Evolutionary conservation across 306 rosid genomes (phyloP).

Genomic region (Betula pendula): DNA sequence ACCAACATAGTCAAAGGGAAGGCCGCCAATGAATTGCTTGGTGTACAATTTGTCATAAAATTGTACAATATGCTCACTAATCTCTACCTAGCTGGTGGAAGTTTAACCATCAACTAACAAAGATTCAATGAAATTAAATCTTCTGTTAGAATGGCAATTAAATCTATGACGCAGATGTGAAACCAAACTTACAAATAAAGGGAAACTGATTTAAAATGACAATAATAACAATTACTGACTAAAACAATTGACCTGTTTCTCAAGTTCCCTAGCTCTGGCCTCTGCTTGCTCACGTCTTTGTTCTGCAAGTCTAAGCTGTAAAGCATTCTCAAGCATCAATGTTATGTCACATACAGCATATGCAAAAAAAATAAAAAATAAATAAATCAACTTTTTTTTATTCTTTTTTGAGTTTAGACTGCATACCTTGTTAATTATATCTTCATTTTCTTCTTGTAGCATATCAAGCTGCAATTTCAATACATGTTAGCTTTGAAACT

Average conservation of each 20-base stretch:
- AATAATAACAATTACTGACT: not conserved
- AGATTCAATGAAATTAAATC: no score
- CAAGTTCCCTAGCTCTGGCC: slow-evolving; percentile 86
- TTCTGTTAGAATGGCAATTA: no score
- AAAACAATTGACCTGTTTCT: slow-evolving; percentile 69
- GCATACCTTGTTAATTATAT: slow-evolving; percentile 67
- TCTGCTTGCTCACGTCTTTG: slow-evolving; percentile 82
- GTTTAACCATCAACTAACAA: no score
- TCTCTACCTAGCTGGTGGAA: no score
- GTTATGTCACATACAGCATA: slow-evolving; percentile 24
- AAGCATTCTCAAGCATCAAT: slow-evolving; percentile 32
- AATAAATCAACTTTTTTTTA: not conserved
- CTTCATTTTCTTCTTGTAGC: slow-evolving; percentile 83
- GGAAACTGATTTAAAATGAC: not conserved
- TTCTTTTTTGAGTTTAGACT: slow-evolving; percentile 8
- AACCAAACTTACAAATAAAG: not conserved
- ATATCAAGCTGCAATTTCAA: slow-evolving; percentile 85
- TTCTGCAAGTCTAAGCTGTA: slow-evolving; percentile 81
- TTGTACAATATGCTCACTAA: no score
- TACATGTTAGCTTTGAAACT: slow-evolving; percentile 32
- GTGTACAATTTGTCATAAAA: no score
- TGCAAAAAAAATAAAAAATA: slow-evolving; percentile 15
- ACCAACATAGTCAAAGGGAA: no score
- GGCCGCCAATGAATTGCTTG: no score
- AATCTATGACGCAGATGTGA: not conserved